phyloP scores from a whole-genome alignment of 805 yeast genomes.

The Candida stauntonica region DNA sequence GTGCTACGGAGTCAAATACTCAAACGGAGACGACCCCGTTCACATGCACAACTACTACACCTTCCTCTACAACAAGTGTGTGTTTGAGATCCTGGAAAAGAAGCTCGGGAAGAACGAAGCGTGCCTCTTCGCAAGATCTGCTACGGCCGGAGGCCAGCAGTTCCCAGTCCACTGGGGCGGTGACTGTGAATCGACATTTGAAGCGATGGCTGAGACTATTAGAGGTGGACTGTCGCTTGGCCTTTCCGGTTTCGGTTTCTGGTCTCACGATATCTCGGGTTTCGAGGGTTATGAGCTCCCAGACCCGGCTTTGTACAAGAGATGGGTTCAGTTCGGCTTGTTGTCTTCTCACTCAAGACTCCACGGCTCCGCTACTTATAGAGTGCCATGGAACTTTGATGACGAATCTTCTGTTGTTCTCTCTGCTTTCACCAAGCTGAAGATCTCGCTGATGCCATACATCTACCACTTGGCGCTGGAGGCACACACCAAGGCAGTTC shows the following conservation, averaged over 20 bases:
- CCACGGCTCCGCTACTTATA: constrained; percentile 22
- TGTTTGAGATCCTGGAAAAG: constrained; percentile 19
- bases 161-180: constrained; percentile 27
- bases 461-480: constrained; percentile 19
- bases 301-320: constrained; percentile 22
- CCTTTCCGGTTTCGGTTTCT: constrained; percentile 22
- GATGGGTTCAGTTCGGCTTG: constrained; percentile 24
- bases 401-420: constrained; percentile 21
- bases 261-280: constrained; percentile 26
- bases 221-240: constrained; percentile 24
- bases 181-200: constrained; percentile 23
- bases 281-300: constrained; percentile 20
- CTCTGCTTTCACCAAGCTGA: constrained; percentile 19
- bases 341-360: constrained; percentile 23
- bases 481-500: constrained; percentile 18
- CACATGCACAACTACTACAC: constrained; percentile 23
- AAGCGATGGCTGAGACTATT: constrained; percentile 23
- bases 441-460: constrained; percentile 23
- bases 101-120: constrained; percentile 22
- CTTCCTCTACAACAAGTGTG: constrained; percentile 21
- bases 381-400: constrained; percentile 26
- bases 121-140: constrained; percentile 23
- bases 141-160: constrained; percentile 22
- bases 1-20: constrained; percentile 15
- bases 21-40: constrained; percentile 14